These are phyloP conservation scores for Didymella keratinophila DNA, from an alignment of 2,329 filamentous ascomycete genomes.

Conservation along the genomic window DNA sequence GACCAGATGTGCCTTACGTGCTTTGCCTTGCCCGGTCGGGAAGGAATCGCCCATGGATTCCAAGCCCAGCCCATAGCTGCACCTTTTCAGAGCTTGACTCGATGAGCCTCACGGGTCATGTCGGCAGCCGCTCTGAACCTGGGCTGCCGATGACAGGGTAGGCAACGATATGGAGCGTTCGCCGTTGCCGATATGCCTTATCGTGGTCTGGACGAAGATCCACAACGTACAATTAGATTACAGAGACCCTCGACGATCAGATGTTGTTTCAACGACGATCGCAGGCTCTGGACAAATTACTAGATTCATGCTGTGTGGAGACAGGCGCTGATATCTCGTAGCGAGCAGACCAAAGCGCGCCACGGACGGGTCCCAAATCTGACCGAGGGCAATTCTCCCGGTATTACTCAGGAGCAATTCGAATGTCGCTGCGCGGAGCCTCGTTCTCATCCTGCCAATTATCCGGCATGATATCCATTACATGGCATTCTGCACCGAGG, in stretches of 20 bases:
- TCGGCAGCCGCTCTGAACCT: constrained; percentile 23
- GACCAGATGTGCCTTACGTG: constrained; percentile 13
- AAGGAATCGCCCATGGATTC: constrained; percentile 5
- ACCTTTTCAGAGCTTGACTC: constrained; percentile 21
- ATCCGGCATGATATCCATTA: constrained; percentile 9
- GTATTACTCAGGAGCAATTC: constrained; percentile 16
- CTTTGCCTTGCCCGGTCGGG: constrained; percentile 8
- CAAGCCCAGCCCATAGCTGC: constrained; percentile 6
- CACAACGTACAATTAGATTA: constrained; percentile 16
- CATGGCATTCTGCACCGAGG: constrained; percentile 22
- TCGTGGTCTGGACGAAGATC: constrained; percentile 14
- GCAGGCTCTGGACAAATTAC: constrained; percentile 22
- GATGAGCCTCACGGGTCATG: constrained; percentile 32
- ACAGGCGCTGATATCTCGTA: constrained; percentile 20
- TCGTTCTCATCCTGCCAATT: constrained; percentile 15
- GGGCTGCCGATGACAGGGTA: constrained; percentile 20
- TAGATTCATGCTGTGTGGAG: constrained; percentile 22
- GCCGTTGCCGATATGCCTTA: constrained; percentile 20
- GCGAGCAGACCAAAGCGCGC: constrained; percentile 15
- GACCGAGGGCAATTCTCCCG: constrained; percentile 20
- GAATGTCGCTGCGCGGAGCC: constrained; percentile 18
- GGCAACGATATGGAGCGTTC: constrained; percentile 19
- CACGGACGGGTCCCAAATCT: constrained; percentile 13
- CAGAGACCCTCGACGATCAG: constrained; percentile 17
- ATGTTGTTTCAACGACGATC: constrained; percentile 20